Conservation (phyloP, 805 yeast species). For the Yarrowia alimentaria region DNA sequence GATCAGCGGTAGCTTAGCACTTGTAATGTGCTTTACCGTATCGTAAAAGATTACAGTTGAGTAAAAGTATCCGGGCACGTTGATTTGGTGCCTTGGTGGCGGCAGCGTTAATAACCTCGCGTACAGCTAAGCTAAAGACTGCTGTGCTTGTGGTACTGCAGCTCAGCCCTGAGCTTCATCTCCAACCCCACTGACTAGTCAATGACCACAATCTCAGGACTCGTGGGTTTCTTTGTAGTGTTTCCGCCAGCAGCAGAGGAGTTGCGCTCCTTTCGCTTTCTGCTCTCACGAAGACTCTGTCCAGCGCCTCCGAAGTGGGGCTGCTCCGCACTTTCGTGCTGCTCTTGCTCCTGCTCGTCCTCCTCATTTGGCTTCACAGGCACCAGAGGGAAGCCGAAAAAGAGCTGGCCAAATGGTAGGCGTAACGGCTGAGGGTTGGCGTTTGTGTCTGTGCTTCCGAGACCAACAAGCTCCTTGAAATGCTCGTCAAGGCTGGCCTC, state of each 20-base stretch:
- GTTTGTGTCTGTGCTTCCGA: slow-evolving; percentile 23
- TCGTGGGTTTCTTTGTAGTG: slow-evolving; percentile 59
- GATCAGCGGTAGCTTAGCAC: no score
- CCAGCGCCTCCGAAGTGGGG: slow-evolving; percentile 63
- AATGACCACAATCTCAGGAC: slow-evolving; percentile 76
- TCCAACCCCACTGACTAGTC: no score
- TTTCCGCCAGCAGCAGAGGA: slow-evolving; percentile 36
- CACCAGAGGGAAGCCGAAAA: slow-evolving; percentile 86
- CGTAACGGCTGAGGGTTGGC: slow-evolving; percentile 60
- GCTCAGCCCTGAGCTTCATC: no score
- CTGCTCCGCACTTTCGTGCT: slow-evolving; percentile 33
- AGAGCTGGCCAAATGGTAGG: slow-evolving; percentile 81
- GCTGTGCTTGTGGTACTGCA: no score
- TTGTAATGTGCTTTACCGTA: no score
- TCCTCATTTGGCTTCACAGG: slow-evolving; percentile 44
- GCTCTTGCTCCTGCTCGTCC: slow-evolving; percentile 39
- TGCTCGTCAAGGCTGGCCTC: slow-evolving; percentile 25
- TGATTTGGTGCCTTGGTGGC: no score
- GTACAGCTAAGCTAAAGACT: no score
- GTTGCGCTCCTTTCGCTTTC: slow-evolving; percentile 61
- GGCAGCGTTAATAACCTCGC: no score
- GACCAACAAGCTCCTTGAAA: slow-evolving; percentile 25
- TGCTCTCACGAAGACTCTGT: slow-evolving; percentile 66
- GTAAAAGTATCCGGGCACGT: no score
- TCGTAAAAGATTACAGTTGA: no score